phyloP scores from a whole-genome alignment of 345 rosid genomes.

The Heritiera fomes region DNA sequence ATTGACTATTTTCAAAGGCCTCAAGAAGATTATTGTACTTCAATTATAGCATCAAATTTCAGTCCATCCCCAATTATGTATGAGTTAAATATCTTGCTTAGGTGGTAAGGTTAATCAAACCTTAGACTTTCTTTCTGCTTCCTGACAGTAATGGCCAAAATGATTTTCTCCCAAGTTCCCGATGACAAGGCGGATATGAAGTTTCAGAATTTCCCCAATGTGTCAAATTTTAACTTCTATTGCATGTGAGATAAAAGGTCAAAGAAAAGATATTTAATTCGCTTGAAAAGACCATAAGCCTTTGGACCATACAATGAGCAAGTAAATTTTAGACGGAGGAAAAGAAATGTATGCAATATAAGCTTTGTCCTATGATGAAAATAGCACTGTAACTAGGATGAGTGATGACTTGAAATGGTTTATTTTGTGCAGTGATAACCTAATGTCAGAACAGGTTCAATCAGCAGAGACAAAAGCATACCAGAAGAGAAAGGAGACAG shows the following conservation, averaged over 20 bases:
- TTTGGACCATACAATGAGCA: neutral
- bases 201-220: neutral
- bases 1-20: neutral
- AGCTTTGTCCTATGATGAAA: neutral
- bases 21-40: neutral
- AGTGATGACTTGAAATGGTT: neutral
- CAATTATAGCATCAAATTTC: neutral
- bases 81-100: neutral
- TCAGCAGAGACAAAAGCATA: neutral
- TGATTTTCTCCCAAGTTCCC: constrained; percentile 8
- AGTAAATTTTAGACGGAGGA: neutral
- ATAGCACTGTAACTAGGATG: neutral
- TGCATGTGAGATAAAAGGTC: neutral
- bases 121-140: neutral
- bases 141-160: neutral
- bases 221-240: neutral
- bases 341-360: neutral
- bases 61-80: neutral
- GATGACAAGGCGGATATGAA: neutral
- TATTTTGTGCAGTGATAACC: neutral
- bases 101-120: neutral
- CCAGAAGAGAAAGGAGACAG: neutral
- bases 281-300: neutral
- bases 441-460: constrained; percentile 5
- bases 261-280: neutral